Evolutionary conservation across 139 green algal genomes (phyloP).

Genomic region (Micractinium sp.): DNA sequence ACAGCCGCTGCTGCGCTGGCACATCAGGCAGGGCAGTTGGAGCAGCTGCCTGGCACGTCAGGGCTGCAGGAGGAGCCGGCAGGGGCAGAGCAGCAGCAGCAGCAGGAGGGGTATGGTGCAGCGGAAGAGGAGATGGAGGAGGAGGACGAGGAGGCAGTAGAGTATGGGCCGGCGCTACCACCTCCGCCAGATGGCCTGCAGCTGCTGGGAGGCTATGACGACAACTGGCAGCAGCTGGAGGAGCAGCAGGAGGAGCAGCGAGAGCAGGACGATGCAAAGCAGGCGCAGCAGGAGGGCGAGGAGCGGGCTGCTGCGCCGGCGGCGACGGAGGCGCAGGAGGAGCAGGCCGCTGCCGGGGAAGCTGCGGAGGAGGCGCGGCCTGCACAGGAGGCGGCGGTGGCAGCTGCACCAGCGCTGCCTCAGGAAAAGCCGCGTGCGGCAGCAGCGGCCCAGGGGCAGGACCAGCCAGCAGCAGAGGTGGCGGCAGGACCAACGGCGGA

Average conservation of each 20-base stretch:
- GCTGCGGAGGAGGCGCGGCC: neutral
- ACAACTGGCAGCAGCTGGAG: constrained; percentile 4
- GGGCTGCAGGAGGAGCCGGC: neutral
- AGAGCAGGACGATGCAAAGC: neutral
- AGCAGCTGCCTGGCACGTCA: constrained; percentile 1
- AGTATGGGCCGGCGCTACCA: constrained; percentile 25
- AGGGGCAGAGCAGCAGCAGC: neutral
- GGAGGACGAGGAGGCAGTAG: neutral
- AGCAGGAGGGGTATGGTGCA: neutral
- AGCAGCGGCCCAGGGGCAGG: neutral
- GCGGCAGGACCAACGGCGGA: neutral
- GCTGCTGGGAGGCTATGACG: constrained; percentile 31
- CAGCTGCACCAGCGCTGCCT: neutral
- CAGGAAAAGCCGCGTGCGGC: neutral
- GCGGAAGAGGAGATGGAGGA: neutral
- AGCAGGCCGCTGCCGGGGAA: neutral
- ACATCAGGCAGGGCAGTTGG: too few species aligned
- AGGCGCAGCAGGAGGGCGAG: neutral
- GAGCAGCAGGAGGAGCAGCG: neutral
- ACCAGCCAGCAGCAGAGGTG: neutral
- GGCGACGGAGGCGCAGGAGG: neutral
- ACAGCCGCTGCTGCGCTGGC: neutral
- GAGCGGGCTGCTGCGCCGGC: too few species aligned
- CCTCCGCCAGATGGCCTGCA: constrained; percentile 16
- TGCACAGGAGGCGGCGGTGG: neutral